Conservation (phyloP, 768 basidiomycete genomes). For the Sarcomyxa edulis region DNA sequence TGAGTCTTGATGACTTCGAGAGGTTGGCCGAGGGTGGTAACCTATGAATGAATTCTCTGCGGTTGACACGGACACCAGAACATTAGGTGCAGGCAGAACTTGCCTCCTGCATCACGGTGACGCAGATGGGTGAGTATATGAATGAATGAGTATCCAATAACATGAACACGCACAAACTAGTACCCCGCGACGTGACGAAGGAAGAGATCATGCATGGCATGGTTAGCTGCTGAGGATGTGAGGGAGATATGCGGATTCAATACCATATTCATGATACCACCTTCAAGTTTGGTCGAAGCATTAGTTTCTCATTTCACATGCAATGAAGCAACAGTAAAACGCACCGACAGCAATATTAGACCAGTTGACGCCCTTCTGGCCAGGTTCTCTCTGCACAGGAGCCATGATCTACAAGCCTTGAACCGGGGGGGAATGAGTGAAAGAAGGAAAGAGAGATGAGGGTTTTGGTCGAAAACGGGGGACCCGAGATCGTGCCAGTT, state of each 20-base stretch:
- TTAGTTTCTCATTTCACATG: constrained; percentile 16
- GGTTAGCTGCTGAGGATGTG: no score
- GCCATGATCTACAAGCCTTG: constrained; percentile 47
- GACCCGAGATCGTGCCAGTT: no score
- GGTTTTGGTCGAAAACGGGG: no score
- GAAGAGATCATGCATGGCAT: no score
- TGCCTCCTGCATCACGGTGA: constrained; percentile 55
- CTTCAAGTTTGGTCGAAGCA: constrained; percentile 38
- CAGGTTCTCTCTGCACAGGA: constrained; percentile 80
- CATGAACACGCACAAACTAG: constrained; percentile 53
- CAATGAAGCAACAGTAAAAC: constrained; percentile 7
- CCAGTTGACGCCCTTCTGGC: constrained; percentile 90
- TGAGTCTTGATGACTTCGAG: constrained; percentile 98
- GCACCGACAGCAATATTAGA: constrained; percentile 92
- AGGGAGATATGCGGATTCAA: constrained; percentile 14
- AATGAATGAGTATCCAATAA: constrained; percentile 7
- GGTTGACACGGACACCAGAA: constrained; percentile 2
- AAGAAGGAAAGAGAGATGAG: constrained; percentile 14
- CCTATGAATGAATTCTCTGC: constrained; percentile 38
- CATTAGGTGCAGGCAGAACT: constrained; percentile 24
- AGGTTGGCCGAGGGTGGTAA: constrained; percentile 97
- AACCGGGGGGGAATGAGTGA: constrained; percentile 12
- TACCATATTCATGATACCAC: constrained; percentile 99
- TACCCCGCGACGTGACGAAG: no score
- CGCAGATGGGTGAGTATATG: constrained; percentile 14